phyloP scores from a whole-genome alignment of 805 yeast species.

The Kluyveromyces lactis region DNA sequence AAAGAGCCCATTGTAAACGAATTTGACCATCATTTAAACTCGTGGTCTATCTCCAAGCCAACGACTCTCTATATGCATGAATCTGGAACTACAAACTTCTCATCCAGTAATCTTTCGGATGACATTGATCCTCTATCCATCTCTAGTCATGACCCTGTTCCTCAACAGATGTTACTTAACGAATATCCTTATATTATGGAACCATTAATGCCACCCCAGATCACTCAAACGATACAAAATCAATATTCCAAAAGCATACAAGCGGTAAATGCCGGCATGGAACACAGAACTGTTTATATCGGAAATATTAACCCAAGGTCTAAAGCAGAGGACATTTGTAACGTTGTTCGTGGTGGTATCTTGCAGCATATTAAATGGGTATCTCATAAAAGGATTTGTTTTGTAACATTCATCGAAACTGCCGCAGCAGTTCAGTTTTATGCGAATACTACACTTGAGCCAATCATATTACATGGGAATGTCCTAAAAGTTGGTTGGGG shows the following conservation, averaged over 20 bases:
- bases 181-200: slow-evolving; percentile 8
- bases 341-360: slow-evolving; percentile 70
- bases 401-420: slow-evolving; percentile 60
- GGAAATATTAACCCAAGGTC: slow-evolving; percentile 60
- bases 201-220: slow-evolving; percentile 2
- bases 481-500: slow-evolving; percentile 67
- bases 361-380: slow-evolving; percentile 49
- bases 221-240: slow-evolving; percentile 23
- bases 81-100: background rate
- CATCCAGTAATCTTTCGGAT: slow-evolving; percentile 1
- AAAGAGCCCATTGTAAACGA: slow-evolving; percentile 12
- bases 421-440: slow-evolving; percentile 59
- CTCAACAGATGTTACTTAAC: slow-evolving; percentile 18
- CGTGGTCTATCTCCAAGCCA: slow-evolving; percentile 13
- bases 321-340: slow-evolving; percentile 65
- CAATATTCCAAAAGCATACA: slow-evolving; percentile 23
- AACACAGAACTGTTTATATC: slow-evolving; percentile 61
- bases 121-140: slow-evolving; percentile 1
- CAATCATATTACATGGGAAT: slow-evolving; percentile 52
- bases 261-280: slow-evolving; percentile 27
- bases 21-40: slow-evolving; percentile 12
- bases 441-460: slow-evolving; percentile 50
- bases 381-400: slow-evolving; percentile 51
- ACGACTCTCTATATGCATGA: slow-evolving; percentile 4
- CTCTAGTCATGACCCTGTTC: slow-evolving; percentile 6